Evolutionary conservation across 164 flowering plant species (phyloP), one percentile per base, ranked within the genome.

Genomic region (grape (Vitis vinifera)): DNA sequence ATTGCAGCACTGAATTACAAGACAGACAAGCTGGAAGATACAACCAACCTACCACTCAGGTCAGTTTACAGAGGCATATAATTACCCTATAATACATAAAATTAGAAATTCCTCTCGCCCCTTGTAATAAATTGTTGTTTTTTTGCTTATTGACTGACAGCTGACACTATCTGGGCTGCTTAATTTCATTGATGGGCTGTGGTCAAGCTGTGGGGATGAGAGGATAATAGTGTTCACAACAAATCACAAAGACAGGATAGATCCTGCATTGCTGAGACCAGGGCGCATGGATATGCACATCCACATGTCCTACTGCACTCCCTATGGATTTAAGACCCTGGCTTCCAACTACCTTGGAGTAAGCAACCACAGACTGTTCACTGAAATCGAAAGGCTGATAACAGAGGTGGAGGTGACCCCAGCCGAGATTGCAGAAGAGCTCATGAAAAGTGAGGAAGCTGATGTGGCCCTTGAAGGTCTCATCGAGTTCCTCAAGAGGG

Each of bases 121-220:
- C 56, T n/a, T n/a, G n/a, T 52, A 2, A 3, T 50, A 51, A 2
- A 44, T 47, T 2, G 11, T 4, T 5, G 31, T 13, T 11, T n/a
- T n/a, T 23, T n/a, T 23, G 44, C 10, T 1, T 19, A 27, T 51
- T 58, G 37, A 51, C 71, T 58, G 37, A 51, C 71, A 70, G 74
- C 51, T 75, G 11, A 70, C 78, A 1, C 44, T 78, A 51, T 74
- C 78, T 4, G 75, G 78, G 14, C 16, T 73, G 14, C 76, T 77
- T 3, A 77, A 73, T 48, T 73, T 77, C 65, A 73, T 76, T 37
- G 79, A 76, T 61, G 76, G 79, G 48, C 29, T 72, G 19, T 76
- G 79, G 79, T 72, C 80, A 37, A 77, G 76, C 65, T 77, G 73
- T 60, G 80, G 80, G 3, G 77, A 77, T n/a, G 80, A 77, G 73